These are phyloP conservation scores for Amphirosellinia nigrospora DNA, from an alignment of 495 filamentous ascomycete genomes.

Conservation along the genomic window DNA sequence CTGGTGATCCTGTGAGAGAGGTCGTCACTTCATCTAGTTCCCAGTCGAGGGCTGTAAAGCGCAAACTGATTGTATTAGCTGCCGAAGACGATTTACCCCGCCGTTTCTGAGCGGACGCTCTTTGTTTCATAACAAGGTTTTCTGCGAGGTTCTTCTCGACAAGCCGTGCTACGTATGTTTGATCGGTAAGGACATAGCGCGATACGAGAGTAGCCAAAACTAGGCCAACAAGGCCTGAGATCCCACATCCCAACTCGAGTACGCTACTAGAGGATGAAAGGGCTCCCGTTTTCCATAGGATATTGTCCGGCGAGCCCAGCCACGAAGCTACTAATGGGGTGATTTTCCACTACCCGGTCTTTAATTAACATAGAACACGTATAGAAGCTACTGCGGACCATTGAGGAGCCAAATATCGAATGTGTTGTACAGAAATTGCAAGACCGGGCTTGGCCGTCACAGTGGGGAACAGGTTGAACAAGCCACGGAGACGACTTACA, in stretches of 20 bases:
- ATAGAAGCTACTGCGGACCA: not conserved
- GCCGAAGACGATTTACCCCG: slow-evolving; percentile 29
- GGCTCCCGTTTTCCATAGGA: slow-evolving; percentile 64
- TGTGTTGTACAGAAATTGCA: not conserved
- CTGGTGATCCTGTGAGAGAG: slow-evolving; percentile 39
- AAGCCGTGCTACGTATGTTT: slow-evolving; percentile 78
- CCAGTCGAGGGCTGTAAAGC: slow-evolving; percentile 70
- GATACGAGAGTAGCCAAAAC: slow-evolving; percentile 64
- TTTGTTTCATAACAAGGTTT: slow-evolving; percentile 49
- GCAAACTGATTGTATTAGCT: slow-evolving; percentile 42
- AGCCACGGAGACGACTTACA: slow-evolving; percentile 11
- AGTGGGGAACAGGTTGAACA: not conserved
- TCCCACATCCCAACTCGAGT: slow-evolving; percentile 87
- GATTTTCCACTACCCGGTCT: slow-evolving; percentile 77
- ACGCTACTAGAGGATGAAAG: slow-evolving; percentile 63
- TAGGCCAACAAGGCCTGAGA: slow-evolving; percentile 76
- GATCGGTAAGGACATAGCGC: slow-evolving; percentile 84
- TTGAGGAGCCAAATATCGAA: not conserved
- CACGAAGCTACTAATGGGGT: slow-evolving; percentile 86
- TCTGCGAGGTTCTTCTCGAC: slow-evolving; percentile 75
- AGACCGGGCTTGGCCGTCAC: not conserved
- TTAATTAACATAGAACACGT: slow-evolving; percentile 53
- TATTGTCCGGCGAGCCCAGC: slow-evolving; percentile 68
- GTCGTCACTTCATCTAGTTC: slow-evolving; percentile 60
- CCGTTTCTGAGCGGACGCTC: slow-evolving; percentile 29